A percentile compares a stretch with the other conserved stretches of the same genome.
These are phyloP conservation scores for Myxozyma neglecta DNA, from an alignment of 805 yeast species.

Conservation along the genomic window DNA sequence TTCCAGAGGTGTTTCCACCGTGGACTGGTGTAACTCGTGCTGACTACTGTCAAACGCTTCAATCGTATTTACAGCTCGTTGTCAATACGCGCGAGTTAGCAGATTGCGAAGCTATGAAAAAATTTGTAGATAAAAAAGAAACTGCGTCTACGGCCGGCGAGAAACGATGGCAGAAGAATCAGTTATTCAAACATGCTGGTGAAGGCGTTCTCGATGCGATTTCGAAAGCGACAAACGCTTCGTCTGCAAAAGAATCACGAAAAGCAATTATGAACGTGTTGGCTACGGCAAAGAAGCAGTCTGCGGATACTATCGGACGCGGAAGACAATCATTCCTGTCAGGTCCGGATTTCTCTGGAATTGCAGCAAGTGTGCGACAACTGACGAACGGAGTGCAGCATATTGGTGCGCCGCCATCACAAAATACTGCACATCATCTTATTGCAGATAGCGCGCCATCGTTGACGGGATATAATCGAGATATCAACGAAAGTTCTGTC, in stretches of 20 bases:
- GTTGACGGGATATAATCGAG: constrained; percentile 14
- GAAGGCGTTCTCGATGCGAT: constrained; percentile 30
- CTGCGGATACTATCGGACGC: constrained; percentile 19
- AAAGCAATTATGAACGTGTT: constrained; percentile 25
- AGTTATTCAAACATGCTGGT: constrained; percentile 26
- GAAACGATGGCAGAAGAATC: constrained; percentile 25
- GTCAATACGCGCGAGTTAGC: constrained; percentile 33
- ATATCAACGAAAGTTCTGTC: constrained; percentile 13
- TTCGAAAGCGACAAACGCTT: constrained; percentile 23
- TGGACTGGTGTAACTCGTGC: constrained; percentile 27
- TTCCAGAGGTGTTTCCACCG: constrained; percentile 31
- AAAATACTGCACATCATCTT: neutral
- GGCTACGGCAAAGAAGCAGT: constrained; percentile 29
- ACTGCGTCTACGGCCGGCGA: constrained; percentile 21
- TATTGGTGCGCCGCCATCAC: neutral
- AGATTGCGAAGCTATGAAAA: constrained; percentile 33
- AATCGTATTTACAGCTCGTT: constrained; percentile 30
- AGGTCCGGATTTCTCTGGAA: constrained; percentile 18
- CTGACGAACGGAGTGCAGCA: constrained; percentile 10
- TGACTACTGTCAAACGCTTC: constrained; percentile 27
- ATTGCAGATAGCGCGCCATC: constrained; percentile 4
- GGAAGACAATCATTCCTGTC: constrained; percentile 14
- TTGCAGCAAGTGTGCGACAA: constrained; percentile 24
- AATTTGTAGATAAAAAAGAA: constrained; percentile 33
- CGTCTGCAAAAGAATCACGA: constrained; percentile 22